A percentile compares a stretch with the other conserved stretches of the same genome.
Conservation (phyloP, 2,329 filamentous ascomycete genomes). For the Alternaria brassicae region DNA sequence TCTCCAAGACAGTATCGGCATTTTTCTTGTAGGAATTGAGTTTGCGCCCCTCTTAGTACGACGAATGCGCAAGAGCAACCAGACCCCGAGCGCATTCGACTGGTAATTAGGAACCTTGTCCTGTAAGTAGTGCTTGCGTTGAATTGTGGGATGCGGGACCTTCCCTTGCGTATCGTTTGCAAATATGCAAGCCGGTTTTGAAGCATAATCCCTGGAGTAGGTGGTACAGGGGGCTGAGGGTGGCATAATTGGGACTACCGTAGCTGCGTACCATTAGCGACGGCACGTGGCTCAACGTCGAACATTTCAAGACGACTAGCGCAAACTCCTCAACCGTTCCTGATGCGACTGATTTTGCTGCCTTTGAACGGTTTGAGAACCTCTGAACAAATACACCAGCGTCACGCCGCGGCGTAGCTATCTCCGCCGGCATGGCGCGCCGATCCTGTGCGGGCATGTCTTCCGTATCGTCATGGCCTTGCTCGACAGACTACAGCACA, state of each 20-base stretch:
- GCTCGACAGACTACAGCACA: neutral
- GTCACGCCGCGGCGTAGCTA: neutral
- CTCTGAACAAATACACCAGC: neutral
- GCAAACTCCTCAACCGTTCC: neutral
- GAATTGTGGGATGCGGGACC: neutral
- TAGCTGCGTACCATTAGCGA: neutral
- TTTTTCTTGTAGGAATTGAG: neutral
- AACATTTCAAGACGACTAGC: neutral
- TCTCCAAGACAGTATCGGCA: neutral
- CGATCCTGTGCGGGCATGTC: slow-evolving; percentile 5
- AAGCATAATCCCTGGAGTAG: neutral
- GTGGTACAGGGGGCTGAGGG: neutral
- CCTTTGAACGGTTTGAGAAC: neutral
- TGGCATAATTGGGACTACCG: neutral
- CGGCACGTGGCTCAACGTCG: neutral
- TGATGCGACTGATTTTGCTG: neutral
- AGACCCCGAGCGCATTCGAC: neutral
- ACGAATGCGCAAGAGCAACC: neutral
- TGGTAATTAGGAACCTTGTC: neutral
- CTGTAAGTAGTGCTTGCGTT: neutral
- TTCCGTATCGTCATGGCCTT: slow-evolving; percentile 4
- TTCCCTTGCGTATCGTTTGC: neutral
- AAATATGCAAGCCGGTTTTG: neutral
- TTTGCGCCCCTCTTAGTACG: neutral
- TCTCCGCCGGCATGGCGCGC: neutral